Evolutionary conservation across 257 asterid species (phyloP).

Genomic region (Coffea eugenioides): DNA sequence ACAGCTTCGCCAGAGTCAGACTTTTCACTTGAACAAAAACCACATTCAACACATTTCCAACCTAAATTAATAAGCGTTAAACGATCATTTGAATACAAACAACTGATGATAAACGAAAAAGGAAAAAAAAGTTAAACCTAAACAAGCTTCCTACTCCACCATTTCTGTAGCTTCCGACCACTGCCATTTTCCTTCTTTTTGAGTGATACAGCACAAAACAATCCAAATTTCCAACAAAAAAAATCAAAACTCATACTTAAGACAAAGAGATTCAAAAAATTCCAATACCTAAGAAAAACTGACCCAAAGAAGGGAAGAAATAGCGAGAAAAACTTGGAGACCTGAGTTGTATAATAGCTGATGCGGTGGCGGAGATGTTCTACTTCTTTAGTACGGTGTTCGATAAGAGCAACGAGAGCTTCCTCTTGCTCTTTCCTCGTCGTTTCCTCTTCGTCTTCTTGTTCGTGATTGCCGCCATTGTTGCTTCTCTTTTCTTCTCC

Average conservation of each 20-base stretch:
- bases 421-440: constrained; percentile 57
- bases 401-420: constrained; percentile 71
- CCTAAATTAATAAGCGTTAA: background rate
- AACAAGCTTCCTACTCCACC: background rate
- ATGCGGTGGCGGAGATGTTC: constrained; percentile 68
- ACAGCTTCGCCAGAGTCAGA: background rate
- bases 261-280: background rate
- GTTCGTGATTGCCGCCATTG: background rate
- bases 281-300: background rate
- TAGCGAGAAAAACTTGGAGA: background rate
- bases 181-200: background rate
- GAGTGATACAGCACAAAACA: background rate
- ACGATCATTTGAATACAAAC: background rate
- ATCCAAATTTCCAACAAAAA: background rate
- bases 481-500: constrained; percentile 6
- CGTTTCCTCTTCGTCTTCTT: constrained; percentile 28
- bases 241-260: background rate
- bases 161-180: background rate
- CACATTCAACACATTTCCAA: background rate
- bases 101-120: background rate
- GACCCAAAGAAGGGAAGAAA: background rate
- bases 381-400: constrained; percentile 84
- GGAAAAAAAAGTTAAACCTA: background rate
- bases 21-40: background rate
- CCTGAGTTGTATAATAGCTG: constrained; percentile 69